These are phyloP conservation scores for Cajanus cajan DNA, from an alignment of 306 rosid genomes.

Conservation along the genomic window DNA sequence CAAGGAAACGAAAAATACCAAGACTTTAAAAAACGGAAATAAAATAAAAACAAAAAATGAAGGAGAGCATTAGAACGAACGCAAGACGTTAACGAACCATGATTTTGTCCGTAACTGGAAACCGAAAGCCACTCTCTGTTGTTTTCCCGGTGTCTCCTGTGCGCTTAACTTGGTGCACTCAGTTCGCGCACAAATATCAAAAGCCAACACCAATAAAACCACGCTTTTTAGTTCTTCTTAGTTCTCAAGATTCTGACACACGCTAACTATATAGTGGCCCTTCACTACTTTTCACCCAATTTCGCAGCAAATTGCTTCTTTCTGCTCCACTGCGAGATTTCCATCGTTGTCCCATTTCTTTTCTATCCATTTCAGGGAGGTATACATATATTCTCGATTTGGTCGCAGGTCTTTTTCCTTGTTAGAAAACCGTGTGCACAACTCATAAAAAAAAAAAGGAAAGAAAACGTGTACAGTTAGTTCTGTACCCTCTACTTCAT, in stretches of 20 bases:
- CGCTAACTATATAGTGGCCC: not conserved
- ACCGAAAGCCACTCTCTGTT: not conserved
- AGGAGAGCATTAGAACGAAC: not conserved
- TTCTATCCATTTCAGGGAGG: constrained; percentile 5
- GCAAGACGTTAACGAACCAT: not conserved
- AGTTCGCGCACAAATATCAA: not conserved
- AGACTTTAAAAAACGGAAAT: not conserved
- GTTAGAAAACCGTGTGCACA: not conserved
- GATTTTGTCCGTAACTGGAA: constrained; percentile 21
- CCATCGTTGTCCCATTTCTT: constrained; percentile 12
- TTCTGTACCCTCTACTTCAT: not conserved
- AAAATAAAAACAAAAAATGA: not conserved
- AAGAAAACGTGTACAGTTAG: too few species aligned
- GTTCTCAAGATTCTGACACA: not conserved
- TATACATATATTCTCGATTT: not conserved
- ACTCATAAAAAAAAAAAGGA: not conserved
- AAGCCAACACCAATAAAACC: not conserved
- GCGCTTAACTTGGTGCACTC: not conserved
- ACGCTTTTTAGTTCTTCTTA: not conserved
- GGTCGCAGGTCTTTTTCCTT: constrained; percentile 3
- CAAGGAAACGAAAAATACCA: not conserved
- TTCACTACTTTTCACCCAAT: not conserved
- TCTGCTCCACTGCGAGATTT: not conserved
- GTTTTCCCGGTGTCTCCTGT: not conserved
- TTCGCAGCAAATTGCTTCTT: not conserved